Evolutionary conservation across 441 rosid genomes (phyloP).

Genomic region (Gossypium trilobum): DNA sequence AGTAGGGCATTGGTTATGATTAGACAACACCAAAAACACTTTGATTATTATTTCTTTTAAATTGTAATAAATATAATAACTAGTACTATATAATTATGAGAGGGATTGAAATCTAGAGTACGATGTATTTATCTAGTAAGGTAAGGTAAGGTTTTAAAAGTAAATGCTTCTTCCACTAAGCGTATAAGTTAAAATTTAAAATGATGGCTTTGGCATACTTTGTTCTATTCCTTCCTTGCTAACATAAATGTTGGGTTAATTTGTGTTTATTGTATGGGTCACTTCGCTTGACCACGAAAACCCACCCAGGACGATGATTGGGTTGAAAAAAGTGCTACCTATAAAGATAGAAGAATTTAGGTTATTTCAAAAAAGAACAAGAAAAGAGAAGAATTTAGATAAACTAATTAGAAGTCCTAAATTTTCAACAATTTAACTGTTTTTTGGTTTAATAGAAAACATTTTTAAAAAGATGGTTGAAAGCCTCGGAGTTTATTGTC

Average conservation of each 20-base stretch:
- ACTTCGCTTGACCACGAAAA: neutral
- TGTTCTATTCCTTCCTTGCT: neutral
- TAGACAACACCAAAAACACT: slow-evolving; percentile 35
- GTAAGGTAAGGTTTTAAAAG: slow-evolving; percentile 7
- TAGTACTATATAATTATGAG: neutral
- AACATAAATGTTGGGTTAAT: neutral
- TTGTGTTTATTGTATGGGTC: neutral
- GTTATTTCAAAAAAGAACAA: neutral
- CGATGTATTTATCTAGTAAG: neutral
- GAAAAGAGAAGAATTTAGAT: too few relatives aligned
- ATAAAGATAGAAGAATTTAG: neutral
- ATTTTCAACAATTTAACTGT: neutral
- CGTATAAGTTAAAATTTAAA: slow-evolving; percentile 13
- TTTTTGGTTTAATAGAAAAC: neutral
- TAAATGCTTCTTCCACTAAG: slow-evolving; percentile 46
- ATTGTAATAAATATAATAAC: neutral
- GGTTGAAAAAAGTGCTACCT: neutral
- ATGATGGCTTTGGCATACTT: slow-evolving; percentile 1
- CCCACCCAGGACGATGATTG: neutral
- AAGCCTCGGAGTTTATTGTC: neutral
- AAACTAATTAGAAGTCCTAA: neutral
- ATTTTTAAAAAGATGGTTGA: neutral
- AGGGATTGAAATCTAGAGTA: neutral
- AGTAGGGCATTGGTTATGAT: slow-evolving; percentile 25
- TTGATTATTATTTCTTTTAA: slow-evolving; percentile 17